Percentiles rank a stretch among this genome's conserved stretches.
Conservation (phyloP, 805 yeast genomes). For the Candida peoriensis region DNA sequence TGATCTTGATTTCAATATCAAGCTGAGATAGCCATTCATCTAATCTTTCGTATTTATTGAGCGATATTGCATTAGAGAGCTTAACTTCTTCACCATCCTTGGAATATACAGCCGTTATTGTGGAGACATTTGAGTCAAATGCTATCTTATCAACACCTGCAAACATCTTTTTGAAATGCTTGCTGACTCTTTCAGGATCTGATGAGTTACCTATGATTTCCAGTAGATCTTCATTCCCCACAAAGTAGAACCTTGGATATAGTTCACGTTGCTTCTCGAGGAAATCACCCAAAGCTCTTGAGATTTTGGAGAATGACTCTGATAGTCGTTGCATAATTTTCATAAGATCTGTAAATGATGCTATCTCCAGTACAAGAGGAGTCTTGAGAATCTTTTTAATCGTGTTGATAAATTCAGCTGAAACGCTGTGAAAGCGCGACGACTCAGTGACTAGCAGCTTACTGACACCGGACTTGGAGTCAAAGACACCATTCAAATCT, state of each 20-base stretch:
- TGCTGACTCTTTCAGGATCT: conserved; percentile 42
- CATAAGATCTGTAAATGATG: conserved; percentile 44
- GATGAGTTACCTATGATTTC: conserved; percentile 70
- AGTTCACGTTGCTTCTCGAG: conserved; percentile 71
- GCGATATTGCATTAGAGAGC: conserved; percentile 38
- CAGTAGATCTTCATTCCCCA: conserved; percentile 86
- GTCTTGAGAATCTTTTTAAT: conserved; percentile 45
- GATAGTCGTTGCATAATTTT: conserved; percentile 41
- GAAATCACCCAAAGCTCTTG: conserved; percentile 67
- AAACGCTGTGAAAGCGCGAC: conserved; percentile 55
- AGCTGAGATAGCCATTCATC: conserved; percentile 59
- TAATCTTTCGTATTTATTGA: conserved; percentile 37
- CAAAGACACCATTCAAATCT: conserved; percentile 76
- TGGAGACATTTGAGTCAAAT: conserved; percentile 27
- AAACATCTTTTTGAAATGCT: conserved; percentile 68
- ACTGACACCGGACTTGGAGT: conserved; percentile 50
- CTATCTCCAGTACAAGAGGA: conserved; percentile 50
- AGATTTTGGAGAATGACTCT: conserved; percentile 53
- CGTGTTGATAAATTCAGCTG: conserved; percentile 54
- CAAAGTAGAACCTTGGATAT: conserved; percentile 79
- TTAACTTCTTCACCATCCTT: conserved; percentile 56
- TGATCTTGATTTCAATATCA: conserved; percentile 45
- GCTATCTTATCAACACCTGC: conserved; percentile 49
- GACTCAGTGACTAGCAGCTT: conserved; percentile 67
- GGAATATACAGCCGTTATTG: conserved; percentile 49